phyloP scores from a whole-genome alignment of 768 basidiomycete genomes.

The Boletellus sp. region DNA sequence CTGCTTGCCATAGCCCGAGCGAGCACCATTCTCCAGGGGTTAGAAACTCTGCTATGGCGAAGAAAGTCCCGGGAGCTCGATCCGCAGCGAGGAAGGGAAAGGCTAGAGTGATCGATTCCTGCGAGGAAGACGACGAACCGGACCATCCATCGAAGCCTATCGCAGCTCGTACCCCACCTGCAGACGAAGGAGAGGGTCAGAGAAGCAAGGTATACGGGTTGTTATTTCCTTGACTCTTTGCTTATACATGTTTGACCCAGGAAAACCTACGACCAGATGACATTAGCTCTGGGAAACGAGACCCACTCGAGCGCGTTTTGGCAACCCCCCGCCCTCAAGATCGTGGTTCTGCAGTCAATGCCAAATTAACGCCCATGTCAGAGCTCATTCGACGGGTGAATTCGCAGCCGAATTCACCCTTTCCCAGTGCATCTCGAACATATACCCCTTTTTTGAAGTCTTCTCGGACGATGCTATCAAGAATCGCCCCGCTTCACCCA shows the following conservation, averaged over 20 bases:
- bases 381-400: constrained; percentile 73
- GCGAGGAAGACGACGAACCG: constrained; percentile 25
- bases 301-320: constrained; percentile 6
- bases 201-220: constrained; percentile 14
- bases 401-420: constrained; percentile 60
- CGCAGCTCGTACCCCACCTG: background rate
- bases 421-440: constrained; percentile 25
- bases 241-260: constrained; percentile 8
- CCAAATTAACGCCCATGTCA: constrained; percentile 62
- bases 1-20: constrained; percentile 1
- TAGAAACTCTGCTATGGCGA: constrained; percentile 8
- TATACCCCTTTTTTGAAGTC: constrained; percentile 68
- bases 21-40: constrained; percentile 1
- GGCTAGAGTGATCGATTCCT: constrained; percentile 21
- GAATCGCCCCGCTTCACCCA: constrained; percentile 73
- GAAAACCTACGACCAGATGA: constrained; percentile 10
- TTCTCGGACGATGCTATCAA: constrained; percentile 56
- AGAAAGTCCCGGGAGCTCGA: constrained; percentile 18
- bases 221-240: background rate
- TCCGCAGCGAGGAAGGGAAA: constrained; percentile 27
- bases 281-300: background rate
- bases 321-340: constrained; percentile 6
- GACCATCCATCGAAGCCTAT: background rate
- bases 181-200: constrained; percentile 3
- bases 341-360: constrained; percentile 44